Evolutionary conservation across 371 early-diverging fungal species (phyloP), one percentile per base, ranked within the genome.

Genomic region (Mucor circinelloides): DNA sequence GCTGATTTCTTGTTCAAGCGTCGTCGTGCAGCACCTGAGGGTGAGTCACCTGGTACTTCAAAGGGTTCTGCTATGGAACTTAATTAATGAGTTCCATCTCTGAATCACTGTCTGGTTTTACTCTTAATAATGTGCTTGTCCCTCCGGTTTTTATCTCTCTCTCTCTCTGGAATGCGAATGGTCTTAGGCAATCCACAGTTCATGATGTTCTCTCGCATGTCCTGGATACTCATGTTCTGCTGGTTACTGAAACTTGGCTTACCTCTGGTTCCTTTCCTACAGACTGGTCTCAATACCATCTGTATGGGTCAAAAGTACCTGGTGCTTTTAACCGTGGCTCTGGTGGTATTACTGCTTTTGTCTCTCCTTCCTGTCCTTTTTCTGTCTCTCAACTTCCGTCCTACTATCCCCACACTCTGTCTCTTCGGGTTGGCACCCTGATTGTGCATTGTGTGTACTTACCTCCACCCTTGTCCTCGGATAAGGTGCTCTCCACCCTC

Each of bases 331-430:
- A 17, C 17, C 34, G 50, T 23, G 66, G 66, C 30, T 6, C 17
- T 21, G 44, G 44, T 52, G 65, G 65, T 44, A 40, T 64, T 6
- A n/a, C 19, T 44, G 28, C 28, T 15, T 32, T 67, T 30, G 56
- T 67, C 30, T 42, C 34, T 56, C 67, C 57, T n/a, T 38, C 36
- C n/a, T 67, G 61, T 52, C 54, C 54, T 21, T 61, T 40, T 19
- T 42, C 25, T 23, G 46, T 52, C 19, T n/a, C 21, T 40, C 60
- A 50, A 12, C 60, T 60, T 23, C 38, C 56, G 8, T 52, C 61
- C n/a, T 52, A 17, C 40, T 6, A 48, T 50, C 30, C 19, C 15
- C 42, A 59, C 32, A 42, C 57, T 15, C 52, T 66, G 7, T 66
- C 59, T 5, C 7, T 44, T 15, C 46, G n/a, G 10, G 28, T 66